Evolutionary conservation across 306 rosid species (phyloP), one percentile per base, ranked within the genome.

Genomic region (Cicer arietinum): DNA sequence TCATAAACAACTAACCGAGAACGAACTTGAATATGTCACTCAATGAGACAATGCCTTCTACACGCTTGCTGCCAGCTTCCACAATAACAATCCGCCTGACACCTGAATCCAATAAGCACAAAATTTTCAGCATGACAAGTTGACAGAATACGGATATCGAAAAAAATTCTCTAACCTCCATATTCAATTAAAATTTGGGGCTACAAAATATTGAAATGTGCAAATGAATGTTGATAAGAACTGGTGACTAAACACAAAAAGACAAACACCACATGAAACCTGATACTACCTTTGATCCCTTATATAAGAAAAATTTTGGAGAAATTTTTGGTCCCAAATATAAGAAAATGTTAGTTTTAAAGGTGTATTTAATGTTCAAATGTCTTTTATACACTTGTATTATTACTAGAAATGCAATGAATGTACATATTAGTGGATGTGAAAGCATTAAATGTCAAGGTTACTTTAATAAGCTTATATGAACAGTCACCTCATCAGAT

Each of bases 61-160:
- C 94, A 17, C 97, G 91, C 80, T 91, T 94, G 77, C 98, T 91
- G 45, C 97, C 98, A 37, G 97, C 98, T 86, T 94, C 98, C 81
- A 94, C 98, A 7, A 94, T 87, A 22, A 94, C 89, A 52, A 91
- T 90, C 75, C 97, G 84, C 79, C 97, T 85, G 8, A 91, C 94
- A 70, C 97, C 97, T 94, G 88, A 73, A 82, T 73, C 63, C 83
- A 65, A 47, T 42, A 60, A 14, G 51, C 56, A 42, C 44, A 56
- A 22, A 22, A 68, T 54, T 39, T 48, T 41, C 60, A 48, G 47
- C 25, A 30, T 41, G 46, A 20, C 42, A 51, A 73, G 16, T 44
- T 30, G 8, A 80, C 6, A 6, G 3, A 25, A 25, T 25, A 25
- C 4, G 35, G 12, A 57, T 10, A 42, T 45, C 37, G 10, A 7